Evolutionary conservation across 2,329 filamentous ascomycete species (phyloP).

Genomic region (Ilyonectria mors-panacis): DNA sequence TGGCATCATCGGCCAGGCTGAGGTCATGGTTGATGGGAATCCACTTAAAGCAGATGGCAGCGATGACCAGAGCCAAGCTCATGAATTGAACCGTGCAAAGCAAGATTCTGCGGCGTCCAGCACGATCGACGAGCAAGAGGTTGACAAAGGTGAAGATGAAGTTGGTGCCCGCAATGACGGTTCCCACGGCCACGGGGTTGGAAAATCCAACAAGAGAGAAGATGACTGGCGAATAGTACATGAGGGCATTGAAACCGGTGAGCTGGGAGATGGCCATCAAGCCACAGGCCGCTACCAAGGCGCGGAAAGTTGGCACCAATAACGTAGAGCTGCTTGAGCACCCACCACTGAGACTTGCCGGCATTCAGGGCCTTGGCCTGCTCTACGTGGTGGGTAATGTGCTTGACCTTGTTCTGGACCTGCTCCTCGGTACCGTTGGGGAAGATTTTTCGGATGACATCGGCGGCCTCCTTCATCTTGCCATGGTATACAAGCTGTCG

Average conservation of each 20-base stretch:
- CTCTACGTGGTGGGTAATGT: conserved; percentile 56
- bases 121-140: conserved; percentile 60
- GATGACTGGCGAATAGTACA: conserved; percentile 65
- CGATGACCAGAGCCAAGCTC: conserved; percentile 58
- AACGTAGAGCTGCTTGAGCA: conserved; percentile 62
- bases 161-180: conserved; percentile 61
- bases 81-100: conserved; percentile 62
- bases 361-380: conserved; percentile 56
- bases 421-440: conserved; percentile 59
- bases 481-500: conserved; percentile 62
- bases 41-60: conserved; percentile 59
- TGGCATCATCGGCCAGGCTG: conserved; percentile 52
- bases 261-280: conserved; percentile 69
- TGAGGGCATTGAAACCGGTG: conserved; percentile 66
- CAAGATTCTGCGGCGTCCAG: conserved; percentile 61
- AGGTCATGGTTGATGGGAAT: conserved; percentile 60
- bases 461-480: conserved; percentile 56
- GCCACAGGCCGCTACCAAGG: conserved; percentile 62
- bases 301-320: conserved; percentile 61
- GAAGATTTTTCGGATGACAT: conserved; percentile 57
- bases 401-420: conserved; percentile 60
- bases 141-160: conserved; percentile 66
- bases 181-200: conserved; percentile 63
- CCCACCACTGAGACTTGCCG: conserved; percentile 58
- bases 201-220: conserved; percentile 66